Conservation (phyloP, 768 basidiomycete genomes). For the Tephrocybe sp. region DNA sequence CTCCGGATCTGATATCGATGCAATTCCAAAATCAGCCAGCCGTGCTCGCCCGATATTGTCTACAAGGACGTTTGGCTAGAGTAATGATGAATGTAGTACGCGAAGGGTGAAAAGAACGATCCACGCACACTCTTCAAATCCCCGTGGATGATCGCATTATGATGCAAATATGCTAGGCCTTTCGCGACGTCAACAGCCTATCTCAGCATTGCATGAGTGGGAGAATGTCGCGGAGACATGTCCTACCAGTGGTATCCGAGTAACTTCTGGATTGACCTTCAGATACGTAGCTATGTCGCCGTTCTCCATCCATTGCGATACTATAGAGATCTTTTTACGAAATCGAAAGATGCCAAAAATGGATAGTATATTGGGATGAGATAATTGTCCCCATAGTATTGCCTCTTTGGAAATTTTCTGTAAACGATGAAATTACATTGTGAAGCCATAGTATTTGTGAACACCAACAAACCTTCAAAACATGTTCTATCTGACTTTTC, state of each 20-base stretch:
- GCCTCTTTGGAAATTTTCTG: neutral
- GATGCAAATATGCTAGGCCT: neutral
- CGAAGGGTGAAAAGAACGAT: neutral
- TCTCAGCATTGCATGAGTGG: neutral
- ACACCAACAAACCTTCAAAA: constrained; percentile 6
- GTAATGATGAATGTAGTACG: neutral
- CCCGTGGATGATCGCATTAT: neutral
- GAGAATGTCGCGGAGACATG: neutral
- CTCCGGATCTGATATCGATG: neutral
- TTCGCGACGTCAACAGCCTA: neutral
- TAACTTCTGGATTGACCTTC: neutral
- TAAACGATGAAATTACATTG: too few species aligned
- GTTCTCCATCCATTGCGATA: neutral
- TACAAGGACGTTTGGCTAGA: neutral
- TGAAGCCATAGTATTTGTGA: too few species aligned
- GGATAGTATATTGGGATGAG: neutral
- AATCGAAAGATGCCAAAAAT: neutral
- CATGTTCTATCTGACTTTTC: neutral
- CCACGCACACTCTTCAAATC: neutral
- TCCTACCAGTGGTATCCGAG: neutral
- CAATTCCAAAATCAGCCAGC: neutral
- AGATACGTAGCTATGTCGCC: neutral
- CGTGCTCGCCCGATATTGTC: neutral
- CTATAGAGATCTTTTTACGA: neutral
- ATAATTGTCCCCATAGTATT: neutral